A percentile compares a stretch with the other conserved stretches of the same genome.
phyloP scores from a whole-genome alignment of 225 moss, liverwort and hornwort genomes.

The Pseudisothecium myosuroides region DNA sequence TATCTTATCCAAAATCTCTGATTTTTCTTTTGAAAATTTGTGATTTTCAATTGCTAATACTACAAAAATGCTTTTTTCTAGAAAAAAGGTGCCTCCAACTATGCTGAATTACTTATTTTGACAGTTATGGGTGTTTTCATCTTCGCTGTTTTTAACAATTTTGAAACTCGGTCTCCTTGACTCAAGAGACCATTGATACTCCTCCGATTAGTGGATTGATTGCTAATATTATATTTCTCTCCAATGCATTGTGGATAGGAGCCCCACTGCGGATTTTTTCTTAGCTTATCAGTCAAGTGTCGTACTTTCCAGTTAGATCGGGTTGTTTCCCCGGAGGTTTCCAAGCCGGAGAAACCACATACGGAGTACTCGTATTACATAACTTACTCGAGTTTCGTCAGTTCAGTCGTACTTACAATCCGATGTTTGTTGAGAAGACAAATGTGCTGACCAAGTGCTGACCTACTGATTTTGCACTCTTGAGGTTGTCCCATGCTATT shows the following conservation, averaged over 20 bases:
- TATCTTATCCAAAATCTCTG: too few relatives aligned
- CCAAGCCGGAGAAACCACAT: background rate
- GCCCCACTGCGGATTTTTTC: background rate
- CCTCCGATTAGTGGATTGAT: background rate
- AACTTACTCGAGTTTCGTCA: background rate
- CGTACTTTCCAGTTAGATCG: background rate
- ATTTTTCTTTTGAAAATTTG: background rate
- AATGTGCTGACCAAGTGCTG: background rate
- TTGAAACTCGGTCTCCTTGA: background rate
- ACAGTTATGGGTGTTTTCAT: too few relatives aligned
- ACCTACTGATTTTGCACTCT: background rate
- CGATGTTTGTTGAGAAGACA: background rate
- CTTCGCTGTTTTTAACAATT: background rate
- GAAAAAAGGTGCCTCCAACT: background rate
- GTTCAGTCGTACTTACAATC: background rate
- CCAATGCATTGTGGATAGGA: background rate
- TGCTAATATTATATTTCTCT: background rate
- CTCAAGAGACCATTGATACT: background rate
- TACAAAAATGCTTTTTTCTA: too few relatives aligned
- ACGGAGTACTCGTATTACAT: too few relatives aligned
- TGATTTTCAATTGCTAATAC: background rate
- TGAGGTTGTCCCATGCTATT: too few relatives aligned
- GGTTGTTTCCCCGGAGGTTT: background rate
- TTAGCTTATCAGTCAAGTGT: too few relatives aligned
- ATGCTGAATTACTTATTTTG: too few relatives aligned